Conservation (phyloP, 371 early-diverging fungal species). For the Mortierella sp. region DNA sequence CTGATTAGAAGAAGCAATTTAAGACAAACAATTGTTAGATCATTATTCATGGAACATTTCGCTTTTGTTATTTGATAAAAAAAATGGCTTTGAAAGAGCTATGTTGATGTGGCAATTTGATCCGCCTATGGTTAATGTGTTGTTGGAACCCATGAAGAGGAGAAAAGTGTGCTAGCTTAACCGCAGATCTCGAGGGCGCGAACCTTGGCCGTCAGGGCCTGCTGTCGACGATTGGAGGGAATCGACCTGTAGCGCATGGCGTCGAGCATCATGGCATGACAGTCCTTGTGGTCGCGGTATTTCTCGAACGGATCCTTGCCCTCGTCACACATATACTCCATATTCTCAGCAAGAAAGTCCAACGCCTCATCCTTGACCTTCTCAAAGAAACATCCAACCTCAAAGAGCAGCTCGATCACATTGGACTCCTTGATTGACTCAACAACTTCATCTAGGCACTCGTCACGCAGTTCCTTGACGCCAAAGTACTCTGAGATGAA, state of each 20-base stretch:
- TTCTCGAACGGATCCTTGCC: conserved; percentile 15
- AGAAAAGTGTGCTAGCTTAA: not conserved
- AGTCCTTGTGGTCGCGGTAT: not conserved
- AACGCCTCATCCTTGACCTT: not conserved
- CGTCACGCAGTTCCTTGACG: conserved; percentile 3
- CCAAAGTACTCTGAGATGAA: conserved; percentile 10
- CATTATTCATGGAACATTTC: not conserved
- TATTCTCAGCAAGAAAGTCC: not conserved
- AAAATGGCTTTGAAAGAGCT: not conserved
- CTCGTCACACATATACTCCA: not conserved
- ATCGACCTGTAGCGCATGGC: not conserved
- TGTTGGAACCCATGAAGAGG: not conserved
- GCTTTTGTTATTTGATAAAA: not conserved
- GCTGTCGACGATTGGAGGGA: not conserved
- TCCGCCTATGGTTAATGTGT: not conserved
- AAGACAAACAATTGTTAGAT: not conserved
- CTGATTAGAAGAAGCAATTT: not conserved
- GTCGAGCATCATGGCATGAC: conserved; percentile 9
- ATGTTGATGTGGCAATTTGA: not conserved
- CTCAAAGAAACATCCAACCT: conserved; percentile 7
- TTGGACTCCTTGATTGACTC: conserved; percentile 1
- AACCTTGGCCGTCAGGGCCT: not conserved
- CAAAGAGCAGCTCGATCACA: conserved; percentile 17
- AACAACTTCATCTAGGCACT: not conserved
- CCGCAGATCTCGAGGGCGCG: not conserved